Conservation (phyloP, 2,329 filamentous ascomycete genomes). For the Fonsecaea multimorphosa region DNA sequence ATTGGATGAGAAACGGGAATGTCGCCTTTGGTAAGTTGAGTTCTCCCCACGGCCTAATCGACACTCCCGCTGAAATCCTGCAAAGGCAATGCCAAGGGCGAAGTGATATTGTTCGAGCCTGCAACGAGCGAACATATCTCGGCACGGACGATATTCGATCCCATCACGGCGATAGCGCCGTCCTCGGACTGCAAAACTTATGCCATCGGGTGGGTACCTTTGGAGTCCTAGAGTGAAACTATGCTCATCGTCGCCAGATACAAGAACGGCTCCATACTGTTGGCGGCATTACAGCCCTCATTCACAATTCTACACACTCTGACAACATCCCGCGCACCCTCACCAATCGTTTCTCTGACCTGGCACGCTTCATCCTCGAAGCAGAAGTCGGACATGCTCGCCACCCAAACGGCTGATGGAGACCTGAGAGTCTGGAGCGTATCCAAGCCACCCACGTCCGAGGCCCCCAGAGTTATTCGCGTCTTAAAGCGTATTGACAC, state of each 20-base stretch:
- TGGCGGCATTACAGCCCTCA: slow-evolving; percentile 85
- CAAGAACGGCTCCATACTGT: slow-evolving; percentile 89
- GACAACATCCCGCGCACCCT: slow-evolving; percentile 81
- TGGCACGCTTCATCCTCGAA: slow-evolving; percentile 97
- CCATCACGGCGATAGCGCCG: slow-evolving; percentile 91
- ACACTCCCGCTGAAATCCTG: slow-evolving; percentile 36
- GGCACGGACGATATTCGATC: slow-evolving; percentile 88
- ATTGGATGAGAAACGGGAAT: slow-evolving; percentile 97
- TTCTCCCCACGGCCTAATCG: slow-evolving; percentile 21
- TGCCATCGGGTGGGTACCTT: slow-evolving; percentile 76
- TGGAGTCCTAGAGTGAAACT: background rate
- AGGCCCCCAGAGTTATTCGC: slow-evolving; percentile 86
- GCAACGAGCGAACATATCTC: slow-evolving; percentile 91
- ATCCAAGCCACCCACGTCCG: slow-evolving; percentile 73
- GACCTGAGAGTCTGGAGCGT: slow-evolving; percentile 97
- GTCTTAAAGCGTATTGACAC: slow-evolving; percentile 75
- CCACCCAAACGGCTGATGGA: slow-evolving; percentile 87
- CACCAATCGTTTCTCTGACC: slow-evolving; percentile 81
- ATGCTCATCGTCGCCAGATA: slow-evolving; percentile 64
- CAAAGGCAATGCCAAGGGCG: slow-evolving; percentile 89
- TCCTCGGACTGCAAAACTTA: slow-evolving; percentile 90
- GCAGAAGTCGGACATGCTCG: slow-evolving; percentile 97
- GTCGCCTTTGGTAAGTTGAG: slow-evolving; percentile 86
- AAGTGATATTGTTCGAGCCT: slow-evolving; percentile 92
- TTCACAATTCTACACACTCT: slow-evolving; percentile 95